These are phyloP conservation scores for Pseudopithomyces maydicus DNA, from an alignment of 2,329 filamentous ascomycete genomes.

Conservation along the genomic window DNA sequence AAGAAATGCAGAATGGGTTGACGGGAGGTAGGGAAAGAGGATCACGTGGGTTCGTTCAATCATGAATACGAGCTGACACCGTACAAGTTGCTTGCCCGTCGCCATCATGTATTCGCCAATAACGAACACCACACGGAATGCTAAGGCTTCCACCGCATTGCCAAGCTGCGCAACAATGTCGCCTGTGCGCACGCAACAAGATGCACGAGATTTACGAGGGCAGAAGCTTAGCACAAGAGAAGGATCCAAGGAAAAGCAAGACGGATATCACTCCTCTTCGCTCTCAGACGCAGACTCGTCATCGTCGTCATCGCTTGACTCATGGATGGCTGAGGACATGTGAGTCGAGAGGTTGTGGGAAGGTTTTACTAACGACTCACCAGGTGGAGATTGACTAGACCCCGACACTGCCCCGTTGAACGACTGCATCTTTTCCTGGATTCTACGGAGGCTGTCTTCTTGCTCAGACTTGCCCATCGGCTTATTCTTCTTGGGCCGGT, in stretches of 20 bases:
- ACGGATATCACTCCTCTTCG: constrained; percentile 47
- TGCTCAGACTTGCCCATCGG: constrained; percentile 77
- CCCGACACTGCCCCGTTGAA: constrained; percentile 46
- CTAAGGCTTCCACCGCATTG: background rate
- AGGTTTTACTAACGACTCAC: constrained; percentile 31
- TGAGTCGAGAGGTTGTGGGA: background rate
- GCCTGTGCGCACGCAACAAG: background rate
- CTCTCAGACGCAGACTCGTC: constrained; percentile 57
- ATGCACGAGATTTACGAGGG: background rate
- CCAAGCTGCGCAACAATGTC: background rate
- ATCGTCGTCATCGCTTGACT: constrained; percentile 58
- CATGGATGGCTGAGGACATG: constrained; percentile 35
- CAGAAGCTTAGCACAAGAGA: constrained; percentile 5
- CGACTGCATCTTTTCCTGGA: constrained; percentile 61
- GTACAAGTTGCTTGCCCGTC: background rate
- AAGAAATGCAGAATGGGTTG: constrained; percentile 7
- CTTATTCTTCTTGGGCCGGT: constrained; percentile 74
- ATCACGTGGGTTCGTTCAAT: background rate
- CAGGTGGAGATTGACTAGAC: constrained; percentile 53
- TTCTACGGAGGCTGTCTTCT: constrained; percentile 67
- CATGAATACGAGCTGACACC: constrained; percentile 2
- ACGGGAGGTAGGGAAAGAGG: background rate
- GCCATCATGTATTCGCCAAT: background rate
- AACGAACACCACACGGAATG: background rate
- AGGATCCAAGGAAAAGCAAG: background rate